Evolutionary conservation across 1,139 yeast genomes (phyloP), one percentile per base, ranked within the genome.

Genomic region (Diutina siamensis): DNA sequence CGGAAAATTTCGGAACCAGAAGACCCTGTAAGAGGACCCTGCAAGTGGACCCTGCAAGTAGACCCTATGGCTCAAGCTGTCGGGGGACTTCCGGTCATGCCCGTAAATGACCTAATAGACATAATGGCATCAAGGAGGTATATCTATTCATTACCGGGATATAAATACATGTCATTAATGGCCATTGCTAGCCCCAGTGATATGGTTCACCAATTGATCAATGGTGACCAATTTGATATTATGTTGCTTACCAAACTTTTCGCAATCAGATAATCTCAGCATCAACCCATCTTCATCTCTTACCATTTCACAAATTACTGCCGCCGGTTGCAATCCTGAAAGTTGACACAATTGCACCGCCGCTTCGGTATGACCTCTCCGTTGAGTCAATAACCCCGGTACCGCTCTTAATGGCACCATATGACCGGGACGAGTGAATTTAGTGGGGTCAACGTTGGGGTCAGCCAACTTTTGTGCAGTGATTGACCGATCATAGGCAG

Each of bases 331-430:
- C 54, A 85, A 70, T 0, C 88, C 89, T 2, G 92, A 74, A 57
- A 89, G 70, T 56, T 70, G 68, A 59, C 95, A 82, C 53, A 94
- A 71, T 58, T 92, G 95, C 12, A 92, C 95, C 31, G 89, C 89
- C 9, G 98, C 97, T 65, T 94, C 99, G 7, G 99, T 94, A 61
- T 94, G 99, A n/a, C 99, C 98, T 51, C 86, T 72, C 69, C 99
- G 83, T 46, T 70, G 68, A 48, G 78, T 70, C 49, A 92, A 79
- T 45, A 95, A 82, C 1, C 96, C 95, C 22, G 85, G 85, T 19
- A 75, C 85, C 3, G 97, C 97, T 55, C 97, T 74, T 57, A 94
- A 71, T 3, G 99, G 99, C 52, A 92, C 77, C 35, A 92, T 66
- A 58, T 94, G 98, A 25, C 98, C 99, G 0, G 99, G 99, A 57